Conservation (phyloP, 192 early-diverging fungal species). For the Coemansia sp. region DNA sequence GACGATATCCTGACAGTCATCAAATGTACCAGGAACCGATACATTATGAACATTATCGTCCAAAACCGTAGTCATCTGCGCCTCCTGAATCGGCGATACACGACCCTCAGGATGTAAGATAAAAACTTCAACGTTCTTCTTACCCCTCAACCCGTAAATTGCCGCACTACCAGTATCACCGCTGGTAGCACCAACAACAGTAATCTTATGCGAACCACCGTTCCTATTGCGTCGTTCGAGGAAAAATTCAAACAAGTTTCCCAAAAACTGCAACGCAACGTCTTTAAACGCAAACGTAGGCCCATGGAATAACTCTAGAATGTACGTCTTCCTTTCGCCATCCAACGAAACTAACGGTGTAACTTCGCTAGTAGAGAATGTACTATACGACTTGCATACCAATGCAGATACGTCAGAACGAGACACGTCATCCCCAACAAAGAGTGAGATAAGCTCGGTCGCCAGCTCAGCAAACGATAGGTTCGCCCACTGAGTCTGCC, state of each 20-base stretch:
- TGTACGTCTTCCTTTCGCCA: conserved; percentile 20
- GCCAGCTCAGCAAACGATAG: conserved; percentile 85
- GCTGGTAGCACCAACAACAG: conserved; percentile 93
- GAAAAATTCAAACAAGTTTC: conserved; percentile 98
- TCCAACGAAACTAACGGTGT: conserved; percentile 72
- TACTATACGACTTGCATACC: conserved; percentile 72
- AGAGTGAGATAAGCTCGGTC: conserved; percentile 79
- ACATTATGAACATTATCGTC: conserved; percentile 94
- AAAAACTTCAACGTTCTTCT: conserved; percentile 91
- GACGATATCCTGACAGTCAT: conserved; percentile 97
- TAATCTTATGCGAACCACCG: conserved; percentile 61
- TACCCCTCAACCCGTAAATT: conserved; percentile 93
- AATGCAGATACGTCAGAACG: conserved; percentile 69
- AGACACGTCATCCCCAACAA: conserved; percentile 84
- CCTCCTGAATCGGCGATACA: conserved; percentile 94
- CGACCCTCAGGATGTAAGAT: conserved; percentile 90
- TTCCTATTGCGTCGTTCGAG: conserved; percentile 61
- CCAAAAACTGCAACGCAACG: conserved; percentile 94
- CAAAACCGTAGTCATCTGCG: conserved; percentile 96
- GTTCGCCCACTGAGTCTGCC: conserved; percentile 70
- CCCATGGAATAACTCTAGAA: conserved; percentile 95
- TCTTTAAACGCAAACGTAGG: conserved; percentile 99
- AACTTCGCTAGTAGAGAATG: conserved; percentile 75
- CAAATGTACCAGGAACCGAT: conserved; percentile 93
- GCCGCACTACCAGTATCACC: conserved; percentile 99